phyloP scores from a whole-genome alignment of 2,329 filamentous ascomycete genomes.

The Seiridium cupressi region DNA sequence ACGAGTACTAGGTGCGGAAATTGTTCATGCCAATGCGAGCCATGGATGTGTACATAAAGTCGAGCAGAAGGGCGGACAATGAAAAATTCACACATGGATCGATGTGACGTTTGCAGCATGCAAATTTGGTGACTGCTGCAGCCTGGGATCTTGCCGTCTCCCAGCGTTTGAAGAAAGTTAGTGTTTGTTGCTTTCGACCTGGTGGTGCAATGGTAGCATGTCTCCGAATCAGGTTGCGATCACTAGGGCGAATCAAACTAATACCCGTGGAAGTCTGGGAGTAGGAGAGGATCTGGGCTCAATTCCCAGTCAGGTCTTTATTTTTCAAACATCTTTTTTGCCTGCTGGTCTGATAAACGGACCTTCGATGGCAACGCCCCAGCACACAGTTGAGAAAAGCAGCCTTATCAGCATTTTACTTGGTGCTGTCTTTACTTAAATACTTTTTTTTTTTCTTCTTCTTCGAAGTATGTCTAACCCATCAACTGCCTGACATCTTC shows the following conservation, averaged over 20 bases:
- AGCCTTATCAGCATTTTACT: neutral
- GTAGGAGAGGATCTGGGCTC: neutral
- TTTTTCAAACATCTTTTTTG: neutral
- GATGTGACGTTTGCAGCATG: neutral
- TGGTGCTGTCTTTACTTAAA: neutral
- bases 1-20: constrained; percentile 61
- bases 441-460: neutral
- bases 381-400: too few species aligned
- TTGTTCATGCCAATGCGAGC: constrained; percentile 2
- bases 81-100: neutral
- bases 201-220: neutral
- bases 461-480: constrained; percentile 54
- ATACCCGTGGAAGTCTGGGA: neutral
- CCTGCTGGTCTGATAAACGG: neutral
- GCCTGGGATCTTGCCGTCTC: neutral
- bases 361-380: too few species aligned
- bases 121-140: neutral
- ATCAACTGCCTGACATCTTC: constrained; percentile 91
- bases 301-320: neutral
- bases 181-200: neutral
- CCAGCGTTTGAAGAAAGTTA: neutral
- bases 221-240: too few species aligned
- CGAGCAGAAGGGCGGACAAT: neutral
- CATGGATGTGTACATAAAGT: constrained; percentile 39
- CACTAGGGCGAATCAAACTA: neutral